Evolutionary conservation across 2,329 filamentous ascomycete genomes (phyloP).

Genomic region (Cladosporium sp.): DNA sequence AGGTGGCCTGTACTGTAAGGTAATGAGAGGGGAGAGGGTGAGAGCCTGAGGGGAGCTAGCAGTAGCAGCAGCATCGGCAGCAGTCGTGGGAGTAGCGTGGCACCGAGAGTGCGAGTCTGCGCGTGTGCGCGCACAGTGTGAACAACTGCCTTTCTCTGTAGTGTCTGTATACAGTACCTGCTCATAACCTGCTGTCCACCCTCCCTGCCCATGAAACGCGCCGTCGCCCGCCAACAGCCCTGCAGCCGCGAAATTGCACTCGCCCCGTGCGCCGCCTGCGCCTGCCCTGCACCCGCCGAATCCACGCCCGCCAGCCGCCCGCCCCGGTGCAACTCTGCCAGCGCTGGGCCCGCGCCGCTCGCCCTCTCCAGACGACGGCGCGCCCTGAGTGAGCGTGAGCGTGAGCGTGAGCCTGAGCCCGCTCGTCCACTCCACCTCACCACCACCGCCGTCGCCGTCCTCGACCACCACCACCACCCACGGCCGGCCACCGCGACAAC

Average conservation of each 20-base stretch:
- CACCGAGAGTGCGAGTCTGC: not conserved
- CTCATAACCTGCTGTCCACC: too few relatives aligned
- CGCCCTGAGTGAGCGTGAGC: too few relatives aligned
- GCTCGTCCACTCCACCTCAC: not conserved
- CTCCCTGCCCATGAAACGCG: too few relatives aligned
- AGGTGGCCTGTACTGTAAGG: not conserved
- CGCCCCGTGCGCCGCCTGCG: not conserved
- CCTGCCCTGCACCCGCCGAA: not conserved
- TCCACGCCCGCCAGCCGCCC: not conserved
- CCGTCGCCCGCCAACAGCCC: not conserved
- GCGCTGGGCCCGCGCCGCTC: slow-evolving; percentile 1
- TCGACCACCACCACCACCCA: not conserved
- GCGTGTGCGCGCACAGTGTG: not conserved
- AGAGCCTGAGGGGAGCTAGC: not conserved
- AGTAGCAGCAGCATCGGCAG: not conserved
- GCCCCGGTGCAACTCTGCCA: not conserved
- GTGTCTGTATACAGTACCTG: not conserved
- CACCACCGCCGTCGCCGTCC: not conserved
- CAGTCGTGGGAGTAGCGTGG: not conserved
- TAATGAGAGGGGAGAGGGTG: not conserved
- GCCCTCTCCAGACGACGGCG: too few relatives aligned
- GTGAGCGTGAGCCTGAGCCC: not conserved
- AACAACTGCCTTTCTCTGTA: not conserved
- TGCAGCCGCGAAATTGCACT: slow-evolving; percentile 8
- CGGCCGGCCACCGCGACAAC: not conserved